Base-by-base conservation (phyloP, 2,329 filamentous ascomycete genomes). In the Tolypocladium ophioglossoides region DNA sequence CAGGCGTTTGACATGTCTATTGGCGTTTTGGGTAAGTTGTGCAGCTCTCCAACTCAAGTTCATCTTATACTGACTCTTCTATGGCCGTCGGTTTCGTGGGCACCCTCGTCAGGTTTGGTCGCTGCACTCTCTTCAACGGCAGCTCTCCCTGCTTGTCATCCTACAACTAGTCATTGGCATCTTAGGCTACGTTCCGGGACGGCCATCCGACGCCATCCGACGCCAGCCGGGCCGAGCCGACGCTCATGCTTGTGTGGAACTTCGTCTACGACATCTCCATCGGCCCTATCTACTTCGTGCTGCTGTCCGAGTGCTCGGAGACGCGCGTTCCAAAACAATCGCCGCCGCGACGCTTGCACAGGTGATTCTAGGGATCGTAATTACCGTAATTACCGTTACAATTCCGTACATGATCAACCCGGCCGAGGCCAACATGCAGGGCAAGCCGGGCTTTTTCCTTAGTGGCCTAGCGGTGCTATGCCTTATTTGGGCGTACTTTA, bases 161-260 rank as follows among this genome's bases (percentile, higher is more conserved):
- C 67, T 74, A 2, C 67, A 77, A n/a, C 63, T 71, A 49, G 58
- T 70, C 35, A 73, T 78, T 18, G 74, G 68, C 3, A 63, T 73
- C 27, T 54, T 63, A 65, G 44, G 67, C 64, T 52, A 66, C 82
- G 85, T 1, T 79, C 83, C 0, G 70, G 76, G 0, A 60, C 70
- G 2, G 74, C 70, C 52, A 7, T 63, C 58, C 8, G 58, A 59
- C 27, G 59, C 64, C 12, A 63, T 72, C n/a, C n/a, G n/a, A n/a
- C n/a, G n/a, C n/a, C n/a, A n/a, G n/a, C 4, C 74, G 71, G 66
- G 68, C 66, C 0, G 71, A 75, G 54, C 69, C 70, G 0, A 61
- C 66, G 0, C 63, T 77, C 11, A 67, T 72, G 5, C 57, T 78
- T 27, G 66, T 74, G 27, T 78, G 74, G 72, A 70, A 73, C 11